A percentile compares a stretch with the other conserved stretches of the same genome.
These are phyloP conservation scores for Collybiopsis luxurians DNA, from an alignment of 768 basidiomycete species.

Conservation along the genomic window DNA sequence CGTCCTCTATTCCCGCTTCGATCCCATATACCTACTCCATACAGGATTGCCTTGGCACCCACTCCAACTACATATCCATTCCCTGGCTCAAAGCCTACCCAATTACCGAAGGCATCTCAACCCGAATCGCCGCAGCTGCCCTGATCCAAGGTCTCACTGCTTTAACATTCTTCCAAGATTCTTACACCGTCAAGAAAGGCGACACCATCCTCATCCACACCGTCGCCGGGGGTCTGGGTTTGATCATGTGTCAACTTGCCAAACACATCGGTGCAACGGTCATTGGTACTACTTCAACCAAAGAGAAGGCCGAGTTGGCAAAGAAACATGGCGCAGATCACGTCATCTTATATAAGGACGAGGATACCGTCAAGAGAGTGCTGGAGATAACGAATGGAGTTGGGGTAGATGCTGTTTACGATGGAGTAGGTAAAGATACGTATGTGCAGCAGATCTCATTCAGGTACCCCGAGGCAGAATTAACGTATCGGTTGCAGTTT, in stretches of 20 bases:
- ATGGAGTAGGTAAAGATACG: slow-evolving; percentile 96
- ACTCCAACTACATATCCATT: slow-evolving; percentile 73
- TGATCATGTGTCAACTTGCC: slow-evolving; percentile 65
- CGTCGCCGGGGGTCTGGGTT: slow-evolving; percentile 85
- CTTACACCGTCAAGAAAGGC: slow-evolving; percentile 77
- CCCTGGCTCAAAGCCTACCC: slow-evolving; percentile 62
- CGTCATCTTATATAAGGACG: slow-evolving; percentile 78
- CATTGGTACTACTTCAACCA: slow-evolving; percentile 89
- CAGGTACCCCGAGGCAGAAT: too few relatives aligned
- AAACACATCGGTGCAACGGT: slow-evolving; percentile 80
- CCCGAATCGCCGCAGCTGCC: slow-evolving; percentile 62
- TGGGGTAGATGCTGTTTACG: slow-evolving; percentile 88
- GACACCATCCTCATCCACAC: slow-evolving; percentile 88
- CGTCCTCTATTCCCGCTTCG: slow-evolving; percentile 22
- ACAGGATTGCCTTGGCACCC: slow-evolving; percentile 51
- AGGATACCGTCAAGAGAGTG: slow-evolving; percentile 73
- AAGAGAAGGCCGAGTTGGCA: slow-evolving; percentile 80
- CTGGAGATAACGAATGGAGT: slow-evolving; percentile 74
- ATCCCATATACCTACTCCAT: too few relatives aligned
- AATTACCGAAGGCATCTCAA: slow-evolving; percentile 60
- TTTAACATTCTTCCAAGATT: slow-evolving; percentile 75
- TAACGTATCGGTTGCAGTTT: slow-evolving; percentile 47
- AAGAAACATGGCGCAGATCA: slow-evolving; percentile 80
- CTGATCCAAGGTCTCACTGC: slow-evolving; percentile 80
- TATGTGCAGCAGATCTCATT: too few relatives aligned